Evolutionary conservation across 805 yeast genomes (phyloP).

Genomic region (Lipomyces spencermartinsiae): DNA sequence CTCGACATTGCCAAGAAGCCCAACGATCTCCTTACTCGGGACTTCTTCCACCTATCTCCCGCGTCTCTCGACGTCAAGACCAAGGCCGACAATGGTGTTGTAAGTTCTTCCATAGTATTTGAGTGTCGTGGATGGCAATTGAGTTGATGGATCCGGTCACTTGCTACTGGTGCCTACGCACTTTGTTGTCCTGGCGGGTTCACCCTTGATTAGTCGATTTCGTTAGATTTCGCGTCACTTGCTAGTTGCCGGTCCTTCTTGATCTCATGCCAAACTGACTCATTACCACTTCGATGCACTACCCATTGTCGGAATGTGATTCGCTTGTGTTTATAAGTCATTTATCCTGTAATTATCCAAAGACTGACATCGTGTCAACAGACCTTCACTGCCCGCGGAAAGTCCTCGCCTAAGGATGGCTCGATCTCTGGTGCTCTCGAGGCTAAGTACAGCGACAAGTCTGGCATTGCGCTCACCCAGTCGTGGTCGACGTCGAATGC

Average conservation of each 20-base stretch:
- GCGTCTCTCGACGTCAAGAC: conserved; percentile 90
- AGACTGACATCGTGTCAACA: background rate
- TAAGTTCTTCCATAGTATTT: conserved; percentile 17
- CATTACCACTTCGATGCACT: background rate
- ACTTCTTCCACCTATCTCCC: conserved; percentile 90
- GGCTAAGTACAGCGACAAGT: conserved; percentile 87
- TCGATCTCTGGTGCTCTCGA: conserved; percentile 88
- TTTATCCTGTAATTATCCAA: background rate
- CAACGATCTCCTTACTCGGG: conserved; percentile 87
- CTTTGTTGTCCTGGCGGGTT: background rate
- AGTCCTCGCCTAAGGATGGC: conserved; percentile 76
- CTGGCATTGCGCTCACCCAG: conserved; percentile 93
- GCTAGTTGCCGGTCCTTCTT: background rate
- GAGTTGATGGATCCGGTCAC: background rate
- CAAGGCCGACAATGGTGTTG: conserved; percentile 94
- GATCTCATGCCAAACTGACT: background rate
- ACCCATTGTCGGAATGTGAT: background rate
- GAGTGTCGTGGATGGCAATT: background rate
- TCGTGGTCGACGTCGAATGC: conserved; percentile 97
- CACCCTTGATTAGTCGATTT: background rate
- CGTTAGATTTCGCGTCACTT: background rate
- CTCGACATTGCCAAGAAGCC: conserved; percentile 91
- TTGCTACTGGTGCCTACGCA: background rate
- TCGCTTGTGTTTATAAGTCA: background rate
- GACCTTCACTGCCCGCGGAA: conserved; percentile 89